phyloP scores from a whole-genome alignment of 164 flowering plant genomes.

The grape (Vitis vinifera) region DNA sequence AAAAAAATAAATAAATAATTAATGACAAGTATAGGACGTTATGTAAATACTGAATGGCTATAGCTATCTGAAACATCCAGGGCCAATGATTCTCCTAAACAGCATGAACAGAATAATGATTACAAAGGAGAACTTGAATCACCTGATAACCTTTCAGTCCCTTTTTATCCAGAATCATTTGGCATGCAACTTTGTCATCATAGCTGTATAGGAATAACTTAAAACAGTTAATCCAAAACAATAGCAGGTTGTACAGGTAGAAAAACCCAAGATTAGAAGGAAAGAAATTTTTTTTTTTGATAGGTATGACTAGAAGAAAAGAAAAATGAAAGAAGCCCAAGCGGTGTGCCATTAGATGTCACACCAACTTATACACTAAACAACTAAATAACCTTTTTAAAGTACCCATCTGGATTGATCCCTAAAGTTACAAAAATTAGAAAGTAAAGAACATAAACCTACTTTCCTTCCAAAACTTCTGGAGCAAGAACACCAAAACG shows the following conservation, averaged over 20 bases:
- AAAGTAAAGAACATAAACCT: conserved; percentile 23
- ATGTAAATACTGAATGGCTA: no score
- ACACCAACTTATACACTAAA: no score
- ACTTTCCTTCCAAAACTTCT: conserved; percentile 92
- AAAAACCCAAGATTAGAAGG: neutral
- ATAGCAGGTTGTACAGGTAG: neutral
- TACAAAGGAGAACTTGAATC: neutral
- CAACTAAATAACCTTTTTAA: no score
- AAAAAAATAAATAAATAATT: no score
- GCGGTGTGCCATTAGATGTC: no score
- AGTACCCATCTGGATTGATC: neutral
- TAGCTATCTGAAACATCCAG: no score
- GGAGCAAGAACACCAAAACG: conserved; percentile 98
- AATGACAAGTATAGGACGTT: no score
- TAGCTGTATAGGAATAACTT: conserved; percentile 39
- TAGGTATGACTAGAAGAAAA: no score
- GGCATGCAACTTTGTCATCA: conserved; percentile 92
- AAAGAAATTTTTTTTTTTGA: neutral
- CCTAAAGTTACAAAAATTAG: neutral
- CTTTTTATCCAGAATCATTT: conserved; percentile 81
- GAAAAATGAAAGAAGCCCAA: no score
- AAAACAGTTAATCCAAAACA: neutral
- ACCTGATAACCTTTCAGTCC: conserved; percentile 92
- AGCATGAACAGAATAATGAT: neutral
- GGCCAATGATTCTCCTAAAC: no score